These are phyloP conservation scores for Globisporangium yorkense DNA, from an alignment of 352 stramenopile genomes.

Conservation along the genomic window DNA sequence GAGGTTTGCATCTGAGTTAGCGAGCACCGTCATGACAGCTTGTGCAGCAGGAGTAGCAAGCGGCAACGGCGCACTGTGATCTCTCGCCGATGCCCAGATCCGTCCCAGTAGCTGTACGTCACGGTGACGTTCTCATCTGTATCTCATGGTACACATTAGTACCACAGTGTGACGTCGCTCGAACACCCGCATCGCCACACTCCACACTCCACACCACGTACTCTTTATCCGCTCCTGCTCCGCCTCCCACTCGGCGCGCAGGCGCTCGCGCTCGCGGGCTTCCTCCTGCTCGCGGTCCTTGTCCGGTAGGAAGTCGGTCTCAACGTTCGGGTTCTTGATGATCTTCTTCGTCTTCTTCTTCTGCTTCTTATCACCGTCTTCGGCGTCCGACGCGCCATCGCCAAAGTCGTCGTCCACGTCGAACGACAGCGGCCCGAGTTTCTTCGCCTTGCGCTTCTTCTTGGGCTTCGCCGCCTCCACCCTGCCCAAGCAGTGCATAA, in stretches of 20 bases:
- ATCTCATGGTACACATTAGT: neutral
- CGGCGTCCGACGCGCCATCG: slow-evolving; percentile 17
- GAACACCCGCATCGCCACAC: neutral
- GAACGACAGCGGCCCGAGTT: slow-evolving; percentile 66
- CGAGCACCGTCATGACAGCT: neutral
- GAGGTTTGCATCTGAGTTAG: neutral
- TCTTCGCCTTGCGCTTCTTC: slow-evolving; percentile 82
- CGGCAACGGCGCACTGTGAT: slow-evolving; percentile 52
- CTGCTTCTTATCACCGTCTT: slow-evolving; percentile 12
- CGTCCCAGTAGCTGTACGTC: slow-evolving; percentile 98
- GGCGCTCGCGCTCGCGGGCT: slow-evolving; percentile 61
- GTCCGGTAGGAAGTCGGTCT: slow-evolving; percentile 95
- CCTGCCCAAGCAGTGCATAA: slow-evolving; percentile 12
- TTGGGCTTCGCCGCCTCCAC: slow-evolving; percentile 40
- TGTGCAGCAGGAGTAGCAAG: neutral
- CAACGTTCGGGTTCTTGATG: slow-evolving; percentile 92
- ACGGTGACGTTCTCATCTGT: slow-evolving; percentile 90
- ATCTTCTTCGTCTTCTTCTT: slow-evolving; percentile 49
- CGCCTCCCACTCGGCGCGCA: slow-evolving; percentile 91
- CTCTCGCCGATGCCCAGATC: slow-evolving; percentile 91
- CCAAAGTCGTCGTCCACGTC: slow-evolving; percentile 77
- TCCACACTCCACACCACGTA: slow-evolving; percentile 9
- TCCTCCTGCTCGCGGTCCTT: slow-evolving; percentile 86
- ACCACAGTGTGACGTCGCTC: neutral
- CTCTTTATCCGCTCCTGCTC: slow-evolving; percentile 93